A percentile compares a stretch with the other conserved stretches of the same genome.
These are phyloP conservation scores for Thermochaetoides dissita DNA, from an alignment of 2,329 filamentous ascomycete genomes.

Conservation along the genomic window DNA sequence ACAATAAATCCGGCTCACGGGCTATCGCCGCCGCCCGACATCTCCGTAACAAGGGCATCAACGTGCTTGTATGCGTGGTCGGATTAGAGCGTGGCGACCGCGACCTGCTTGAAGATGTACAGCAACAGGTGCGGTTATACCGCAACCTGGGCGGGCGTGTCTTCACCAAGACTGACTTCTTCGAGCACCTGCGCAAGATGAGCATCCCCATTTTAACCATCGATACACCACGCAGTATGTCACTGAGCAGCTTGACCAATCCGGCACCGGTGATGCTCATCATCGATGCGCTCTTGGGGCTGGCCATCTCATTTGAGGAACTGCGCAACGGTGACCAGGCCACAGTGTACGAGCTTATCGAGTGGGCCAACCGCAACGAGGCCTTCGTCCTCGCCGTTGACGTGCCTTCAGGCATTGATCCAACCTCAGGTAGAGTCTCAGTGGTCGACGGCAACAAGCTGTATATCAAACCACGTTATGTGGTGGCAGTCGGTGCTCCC, in stretches of 20 bases:
- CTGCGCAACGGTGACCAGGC: constrained; percentile 70
- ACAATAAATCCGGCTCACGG: constrained; percentile 76
- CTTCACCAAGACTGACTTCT: constrained; percentile 44
- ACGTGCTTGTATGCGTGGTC: constrained; percentile 70
- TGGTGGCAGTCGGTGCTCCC: constrained; percentile 76
- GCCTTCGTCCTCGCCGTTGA: constrained; percentile 78
- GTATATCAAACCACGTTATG: constrained; percentile 67
- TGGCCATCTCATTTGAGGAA: constrained; percentile 80
- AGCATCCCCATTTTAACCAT: constrained; percentile 24
- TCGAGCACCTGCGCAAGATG: constrained; percentile 42
- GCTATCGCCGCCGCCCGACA: constrained; percentile 78
- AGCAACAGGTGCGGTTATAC: constrained; percentile 71
- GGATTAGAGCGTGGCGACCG: constrained; percentile 69
- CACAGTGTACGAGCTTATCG: constrained; percentile 76
- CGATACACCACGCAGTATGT: constrained; percentile 21
- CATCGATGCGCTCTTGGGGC: constrained; percentile 75
- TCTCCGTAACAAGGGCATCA: constrained; percentile 67
- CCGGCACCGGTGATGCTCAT: constrained; percentile 62
- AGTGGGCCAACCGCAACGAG: constrained; percentile 83
- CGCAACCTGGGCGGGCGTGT: constrained; percentile 70
- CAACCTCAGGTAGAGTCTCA: constrained; percentile 53
- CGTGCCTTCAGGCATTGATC: constrained; percentile 77
- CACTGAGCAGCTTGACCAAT: constrained; percentile 29
- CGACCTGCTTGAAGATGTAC: constrained; percentile 66
- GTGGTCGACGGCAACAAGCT: constrained; percentile 62